Evolutionary conservation across 78 protist genomes (phyloP).

Genomic region (Isochrysis galbana): DNA sequence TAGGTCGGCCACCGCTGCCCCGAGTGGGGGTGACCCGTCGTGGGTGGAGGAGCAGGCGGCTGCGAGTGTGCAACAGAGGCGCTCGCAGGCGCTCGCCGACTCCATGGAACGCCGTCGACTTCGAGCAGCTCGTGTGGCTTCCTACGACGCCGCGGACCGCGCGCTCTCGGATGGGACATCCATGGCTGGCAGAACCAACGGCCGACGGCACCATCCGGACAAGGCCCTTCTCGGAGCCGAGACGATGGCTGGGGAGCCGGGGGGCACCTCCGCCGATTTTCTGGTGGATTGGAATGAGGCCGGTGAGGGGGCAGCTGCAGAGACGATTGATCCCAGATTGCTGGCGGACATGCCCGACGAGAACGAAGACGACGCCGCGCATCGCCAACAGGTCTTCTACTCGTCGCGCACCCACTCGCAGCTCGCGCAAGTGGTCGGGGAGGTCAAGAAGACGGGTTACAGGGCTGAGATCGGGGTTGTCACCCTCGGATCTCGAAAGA

Average conservation of each 20-base stretch:
- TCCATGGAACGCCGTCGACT: not conserved
- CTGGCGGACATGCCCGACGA: not conserved
- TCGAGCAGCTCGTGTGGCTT: not conserved
- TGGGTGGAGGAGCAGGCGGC: not conserved
- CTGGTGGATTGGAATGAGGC: not conserved
- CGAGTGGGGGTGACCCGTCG: not conserved
- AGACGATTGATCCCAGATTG: not conserved
- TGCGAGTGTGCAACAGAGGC: not conserved
- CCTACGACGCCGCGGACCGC: not conserved
- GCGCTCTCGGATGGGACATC: no score
- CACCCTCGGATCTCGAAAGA: constrained; percentile 52
- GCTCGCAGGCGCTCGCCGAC: not conserved
- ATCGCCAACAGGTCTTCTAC: constrained; percentile 40
- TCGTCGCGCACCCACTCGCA: constrained; percentile 84
- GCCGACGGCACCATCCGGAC: no score
- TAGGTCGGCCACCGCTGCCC: not conserved
- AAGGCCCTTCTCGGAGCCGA: not conserved
- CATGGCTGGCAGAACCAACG: no score
- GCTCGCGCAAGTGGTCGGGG: constrained; percentile 71
- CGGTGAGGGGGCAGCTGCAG: not conserved
- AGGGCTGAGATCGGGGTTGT: constrained; percentile 4
- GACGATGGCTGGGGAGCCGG: not conserved
- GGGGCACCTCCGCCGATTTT: not conserved
- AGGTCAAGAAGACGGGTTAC: constrained; percentile 51
- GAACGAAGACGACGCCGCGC: not conserved